Evolutionary conservation across 306 rosid genomes (phyloP), one percentile per base, ranked within the genome.

Genomic region (Gastrolobium villosum): DNA sequence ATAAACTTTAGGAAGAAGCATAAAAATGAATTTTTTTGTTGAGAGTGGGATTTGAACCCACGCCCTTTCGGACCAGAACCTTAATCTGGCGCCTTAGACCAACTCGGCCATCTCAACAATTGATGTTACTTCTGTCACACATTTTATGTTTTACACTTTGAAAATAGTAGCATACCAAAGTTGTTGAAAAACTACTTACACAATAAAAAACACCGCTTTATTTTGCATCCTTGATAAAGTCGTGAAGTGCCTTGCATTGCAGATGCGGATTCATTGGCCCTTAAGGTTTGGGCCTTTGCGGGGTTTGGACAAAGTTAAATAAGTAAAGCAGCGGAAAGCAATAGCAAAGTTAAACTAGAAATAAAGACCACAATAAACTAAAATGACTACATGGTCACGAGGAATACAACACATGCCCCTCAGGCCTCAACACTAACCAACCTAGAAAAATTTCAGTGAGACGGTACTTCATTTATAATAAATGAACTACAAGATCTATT

Each of bases 31-130:
- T 0, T 3, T 0, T 0, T 0, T 2, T 83, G 83, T 84, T 84
- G 88, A 84, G 83, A 84, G 88, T 84, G 85, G 85, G 88, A 84
- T 84, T 84, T 84, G 88, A 84, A 84, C 88, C 88, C 88, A 80
- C 88, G 80, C 85, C 87, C 88, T 84, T 84, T 84, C 85, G 85
- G 85, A 84, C 88, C 88, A 84, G 80, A 84, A 84, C 85, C 88
- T 80, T 81, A 84, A 84, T 80, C 87, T 74, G 81, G 74, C 74
- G 81, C 83, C 83, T 78, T 83, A 83, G 86, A 83, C 86, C 84
- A 84, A 84, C 87, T 84, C 85, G 87, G 84, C 84, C 87, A 84
- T 84, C 82, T 84, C 87, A 84, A 84, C 86, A 0, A 20, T 52
- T n/a, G 30, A 14, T 15, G 30, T 15, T 20, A 1, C 26, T 20